Conservation (phyloP, 2,329 filamentous ascomycete genomes). For the Ustulina deusta region DNA sequence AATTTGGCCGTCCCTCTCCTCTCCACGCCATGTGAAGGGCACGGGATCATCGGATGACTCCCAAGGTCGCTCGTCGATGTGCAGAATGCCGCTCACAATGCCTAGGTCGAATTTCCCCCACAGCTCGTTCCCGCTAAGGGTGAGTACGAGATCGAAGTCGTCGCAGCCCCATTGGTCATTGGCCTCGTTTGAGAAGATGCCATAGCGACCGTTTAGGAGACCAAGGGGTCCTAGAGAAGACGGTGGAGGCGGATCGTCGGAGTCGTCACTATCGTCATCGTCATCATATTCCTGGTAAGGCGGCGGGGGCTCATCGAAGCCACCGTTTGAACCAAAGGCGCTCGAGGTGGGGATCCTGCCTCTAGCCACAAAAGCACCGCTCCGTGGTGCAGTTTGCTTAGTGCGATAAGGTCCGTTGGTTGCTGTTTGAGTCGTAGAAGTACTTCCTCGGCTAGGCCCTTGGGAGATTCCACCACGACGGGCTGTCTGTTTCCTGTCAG, state of each 20-base stretch:
- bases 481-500: constrained; percentile 40
- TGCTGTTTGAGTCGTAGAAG: not conserved
- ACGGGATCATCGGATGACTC: constrained; percentile 48
- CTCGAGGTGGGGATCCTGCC: constrained; percentile 42
- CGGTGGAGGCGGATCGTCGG: constrained; percentile 35
- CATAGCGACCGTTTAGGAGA: constrained; percentile 60
- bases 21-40: constrained; percentile 54
- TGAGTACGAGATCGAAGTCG: constrained; percentile 54
- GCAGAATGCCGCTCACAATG: constrained; percentile 57
- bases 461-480: constrained; percentile 43
- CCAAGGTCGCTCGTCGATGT: constrained; percentile 53
- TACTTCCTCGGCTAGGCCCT: constrained; percentile 35
- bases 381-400: constrained; percentile 48
- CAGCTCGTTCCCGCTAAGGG: constrained; percentile 54
- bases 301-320: constrained; percentile 42
- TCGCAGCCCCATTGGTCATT: constrained; percentile 45
- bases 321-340: constrained; percentile 2
- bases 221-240: constrained; percentile 49
- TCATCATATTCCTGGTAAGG: constrained; percentile 41
- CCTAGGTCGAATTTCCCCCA: constrained; percentile 62
- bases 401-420: constrained; percentile 6
- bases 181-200: constrained; percentile 50
- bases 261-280: constrained; percentile 30
- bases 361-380: constrained; percentile 41
- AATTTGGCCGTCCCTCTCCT: constrained; percentile 49